Percentiles rank a stretch among this genome's conserved stretches.
These are phyloP conservation scores for Cladosporium sp. DNA, from an alignment of 2,329 filamentous ascomycete genomes.

Conservation along the genomic window DNA sequence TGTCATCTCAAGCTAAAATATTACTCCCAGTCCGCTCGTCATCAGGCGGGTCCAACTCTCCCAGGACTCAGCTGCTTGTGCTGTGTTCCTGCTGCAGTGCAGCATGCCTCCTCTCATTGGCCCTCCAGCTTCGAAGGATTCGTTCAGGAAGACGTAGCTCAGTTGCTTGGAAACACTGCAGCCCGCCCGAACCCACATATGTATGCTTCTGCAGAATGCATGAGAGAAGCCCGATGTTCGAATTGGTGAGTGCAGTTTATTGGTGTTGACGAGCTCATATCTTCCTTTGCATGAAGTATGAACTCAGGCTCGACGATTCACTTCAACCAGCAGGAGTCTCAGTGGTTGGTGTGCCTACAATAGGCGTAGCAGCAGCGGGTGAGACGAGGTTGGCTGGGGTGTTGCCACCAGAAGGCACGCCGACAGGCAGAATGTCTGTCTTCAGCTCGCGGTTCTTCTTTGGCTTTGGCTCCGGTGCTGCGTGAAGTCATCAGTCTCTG, in stretches of 20 bases:
- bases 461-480: constrained; percentile 63
- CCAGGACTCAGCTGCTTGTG: neutral
- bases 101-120: neutral
- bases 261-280: neutral
- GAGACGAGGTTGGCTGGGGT: constrained; percentile 1
- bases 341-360: neutral
- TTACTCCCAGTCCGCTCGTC: neutral
- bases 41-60: neutral
- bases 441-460: constrained; percentile 66
- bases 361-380: constrained; percentile 8
- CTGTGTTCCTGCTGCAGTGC: neutral
- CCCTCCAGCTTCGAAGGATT: neutral
- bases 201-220: neutral
- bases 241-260: neutral
- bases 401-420: constrained; percentile 26
- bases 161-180: neutral
- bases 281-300: neutral
- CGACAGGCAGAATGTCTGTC: constrained; percentile 55
- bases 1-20: neutral
- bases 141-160: neutral
- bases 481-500: neutral
- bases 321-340: constrained; percentile 9
- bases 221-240: neutral
- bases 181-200: neutral
- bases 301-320: neutral